A percentile compares a stretch with the other conserved stretches of the same genome.
Conservation (phyloP, 2,329 filamentous ascomycete genomes). For the Fusarium bulbicola region DNA sequence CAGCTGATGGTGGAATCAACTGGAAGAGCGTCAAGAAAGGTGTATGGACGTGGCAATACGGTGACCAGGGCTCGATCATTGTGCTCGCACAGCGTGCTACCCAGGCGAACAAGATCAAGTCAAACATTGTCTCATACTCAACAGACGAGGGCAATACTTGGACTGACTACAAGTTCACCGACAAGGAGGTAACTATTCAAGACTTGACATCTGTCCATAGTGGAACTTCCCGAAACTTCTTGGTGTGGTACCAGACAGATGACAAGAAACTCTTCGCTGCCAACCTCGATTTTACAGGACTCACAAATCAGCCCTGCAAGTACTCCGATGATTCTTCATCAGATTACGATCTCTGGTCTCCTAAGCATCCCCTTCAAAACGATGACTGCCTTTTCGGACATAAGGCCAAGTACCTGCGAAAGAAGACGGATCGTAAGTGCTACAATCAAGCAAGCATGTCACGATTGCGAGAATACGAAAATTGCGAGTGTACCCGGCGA, state of each 20-base stretch:
- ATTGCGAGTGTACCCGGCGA: constrained; percentile 83
- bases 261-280: constrained; percentile 73
- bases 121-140: constrained; percentile 77
- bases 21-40: constrained; percentile 91
- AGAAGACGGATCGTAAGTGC: constrained; percentile 80
- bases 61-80: constrained; percentile 92
- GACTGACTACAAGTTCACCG: constrained; percentile 77
- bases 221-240: constrained; percentile 88
- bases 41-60: constrained; percentile 91
- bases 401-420: constrained; percentile 87
- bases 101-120: constrained; percentile 73
- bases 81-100: constrained; percentile 81
- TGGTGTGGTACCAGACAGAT: constrained; percentile 79
- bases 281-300: constrained; percentile 88
- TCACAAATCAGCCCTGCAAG: constrained; percentile 78
- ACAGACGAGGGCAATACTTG: constrained; percentile 84
- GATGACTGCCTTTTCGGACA: constrained; percentile 94
- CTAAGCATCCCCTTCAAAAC: constrained; percentile 80
- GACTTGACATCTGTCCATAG: constrained; percentile 90
- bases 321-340: constrained; percentile 65
- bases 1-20: constrained; percentile 85
- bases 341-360: constrained; percentile 90
- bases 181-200: constrained; percentile 74
- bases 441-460: constrained; percentile 81
- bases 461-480: constrained; percentile 75